These are phyloP conservation scores for Phytophthora chlamydospora DNA, from an alignment of 352 stramenopile genomes.

Conservation along the genomic window DNA sequence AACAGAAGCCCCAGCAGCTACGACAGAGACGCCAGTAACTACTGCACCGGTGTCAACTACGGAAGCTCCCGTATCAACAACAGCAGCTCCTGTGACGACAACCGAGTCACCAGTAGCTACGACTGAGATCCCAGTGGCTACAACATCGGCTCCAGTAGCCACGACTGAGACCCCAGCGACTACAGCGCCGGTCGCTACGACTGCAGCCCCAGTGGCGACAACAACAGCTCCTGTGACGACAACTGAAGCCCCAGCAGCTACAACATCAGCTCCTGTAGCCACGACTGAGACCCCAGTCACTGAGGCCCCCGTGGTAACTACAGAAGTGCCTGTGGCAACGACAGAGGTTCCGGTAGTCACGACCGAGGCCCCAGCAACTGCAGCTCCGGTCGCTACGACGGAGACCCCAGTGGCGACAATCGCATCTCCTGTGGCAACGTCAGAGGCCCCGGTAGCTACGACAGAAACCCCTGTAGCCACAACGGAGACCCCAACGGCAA, in stretches of 20 bases:
- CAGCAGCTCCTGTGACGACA: neutral
- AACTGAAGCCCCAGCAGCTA: neutral
- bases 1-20: neutral
- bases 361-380: neutral
- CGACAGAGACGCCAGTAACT: neutral
- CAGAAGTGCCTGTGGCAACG: neutral
- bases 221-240: neutral
- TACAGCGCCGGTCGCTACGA: slow-evolving; percentile 4
- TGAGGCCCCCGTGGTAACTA: neutral
- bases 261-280: neutral
- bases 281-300: neutral
- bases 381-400: neutral
- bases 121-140: neutral
- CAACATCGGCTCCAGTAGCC: neutral
- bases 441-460: neutral
- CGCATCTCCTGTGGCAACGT: neutral
- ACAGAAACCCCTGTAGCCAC: neutral
- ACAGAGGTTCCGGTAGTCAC: slow-evolving; percentile 1
- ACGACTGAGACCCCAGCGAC: neutral
- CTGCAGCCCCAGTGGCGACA: neutral
- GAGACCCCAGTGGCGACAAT: neutral
- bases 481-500: neutral
- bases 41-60: neutral
- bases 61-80: neutral
- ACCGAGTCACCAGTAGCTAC: neutral